These are phyloP conservation scores for Cryptosporidium felis DNA, from an alignment of 169 alveolate genomes.

Conservation along the genomic window DNA sequence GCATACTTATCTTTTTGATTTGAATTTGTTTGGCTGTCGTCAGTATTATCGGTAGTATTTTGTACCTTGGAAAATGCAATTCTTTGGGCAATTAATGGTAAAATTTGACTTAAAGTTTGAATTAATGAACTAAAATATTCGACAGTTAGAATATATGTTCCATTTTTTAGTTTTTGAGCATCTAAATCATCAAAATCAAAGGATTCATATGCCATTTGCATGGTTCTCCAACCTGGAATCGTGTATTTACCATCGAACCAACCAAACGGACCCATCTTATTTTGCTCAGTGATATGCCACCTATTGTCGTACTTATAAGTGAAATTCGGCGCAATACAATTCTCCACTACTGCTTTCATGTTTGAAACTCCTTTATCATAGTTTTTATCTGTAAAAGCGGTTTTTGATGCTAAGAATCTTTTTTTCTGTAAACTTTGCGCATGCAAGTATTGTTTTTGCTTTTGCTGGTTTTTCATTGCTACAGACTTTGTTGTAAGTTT, in stretches of 20 bases:
- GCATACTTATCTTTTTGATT: not conserved
- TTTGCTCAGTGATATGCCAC: slow-evolving; percentile 65
- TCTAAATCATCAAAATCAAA: slow-evolving; percentile 52
- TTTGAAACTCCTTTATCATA: slow-evolving; percentile 42
- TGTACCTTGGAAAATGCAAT: slow-evolving; percentile 1
- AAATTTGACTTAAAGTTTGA: slow-evolving; percentile 9
- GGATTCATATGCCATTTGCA: slow-evolving; percentile 64
- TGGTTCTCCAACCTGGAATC: slow-evolving; percentile 69
- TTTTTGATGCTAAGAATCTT: not conserved
- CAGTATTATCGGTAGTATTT: not conserved
- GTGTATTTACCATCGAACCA: slow-evolving; percentile 69
- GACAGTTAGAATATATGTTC: slow-evolving; percentile 32
- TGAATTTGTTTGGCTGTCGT: not conserved
- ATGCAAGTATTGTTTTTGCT: slow-evolving; percentile 20
- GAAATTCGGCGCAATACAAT: slow-evolving; percentile 44
- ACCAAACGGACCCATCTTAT: slow-evolving; percentile 68
- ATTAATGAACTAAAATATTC: slow-evolving; percentile 16
- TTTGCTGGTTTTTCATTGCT: slow-evolving; percentile 12
- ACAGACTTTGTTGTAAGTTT: slow-evolving; percentile 21
- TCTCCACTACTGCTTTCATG: not conserved
- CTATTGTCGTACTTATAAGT: slow-evolving; percentile 39
- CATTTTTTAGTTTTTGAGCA: slow-evolving; percentile 24
- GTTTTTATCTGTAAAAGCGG: not conserved
- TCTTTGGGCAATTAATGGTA: slow-evolving; percentile 56
- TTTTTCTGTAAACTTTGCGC: slow-evolving; percentile 20